phyloP scores from a whole-genome alignment of 2,329 filamentous ascomycete species.

The Paracamarosporium sp. region DNA sequence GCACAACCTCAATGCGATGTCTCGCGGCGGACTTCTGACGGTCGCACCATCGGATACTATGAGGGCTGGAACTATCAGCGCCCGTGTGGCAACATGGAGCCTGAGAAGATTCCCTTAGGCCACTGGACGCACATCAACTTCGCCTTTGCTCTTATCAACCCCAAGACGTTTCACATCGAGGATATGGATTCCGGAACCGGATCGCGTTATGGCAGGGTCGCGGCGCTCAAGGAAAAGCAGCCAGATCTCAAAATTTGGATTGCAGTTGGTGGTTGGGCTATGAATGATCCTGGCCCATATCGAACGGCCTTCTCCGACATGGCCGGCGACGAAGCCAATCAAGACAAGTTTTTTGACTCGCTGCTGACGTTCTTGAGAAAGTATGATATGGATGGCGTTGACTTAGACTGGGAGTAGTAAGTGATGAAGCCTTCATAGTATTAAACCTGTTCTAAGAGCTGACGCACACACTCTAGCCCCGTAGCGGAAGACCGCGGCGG shows the following conservation, averaged over 20 bases:
- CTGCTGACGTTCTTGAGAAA: conserved; percentile 47
- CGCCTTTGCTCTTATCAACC: not conserved
- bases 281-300: conserved; percentile 47
- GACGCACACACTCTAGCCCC: too few species aligned
- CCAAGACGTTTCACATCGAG: not conserved
- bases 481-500: not conserved
- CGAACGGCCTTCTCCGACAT: conserved; percentile 42
- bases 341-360: conserved; percentile 41
- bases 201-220: not conserved
- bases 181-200: not conserved
- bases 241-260: conserved; percentile 43
- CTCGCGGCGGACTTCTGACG: too few species aligned
- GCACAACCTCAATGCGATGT: too few species aligned
- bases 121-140: not conserved
- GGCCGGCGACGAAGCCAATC: conserved; percentile 21
- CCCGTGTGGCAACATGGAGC: not conserved
- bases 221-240: conserved; percentile 36
- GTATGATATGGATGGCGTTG: conserved; percentile 54
- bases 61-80: not conserved
- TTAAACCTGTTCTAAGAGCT: too few species aligned
- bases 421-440: too few species aligned
- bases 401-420: conserved; percentile 55
- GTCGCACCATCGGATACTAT: not conserved
- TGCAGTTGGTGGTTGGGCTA: conserved; percentile 51
- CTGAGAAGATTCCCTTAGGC: not conserved